These are phyloP conservation scores for Cucumis melo DNA, from an alignment of 306 rosid species.

Conservation along the genomic window DNA sequence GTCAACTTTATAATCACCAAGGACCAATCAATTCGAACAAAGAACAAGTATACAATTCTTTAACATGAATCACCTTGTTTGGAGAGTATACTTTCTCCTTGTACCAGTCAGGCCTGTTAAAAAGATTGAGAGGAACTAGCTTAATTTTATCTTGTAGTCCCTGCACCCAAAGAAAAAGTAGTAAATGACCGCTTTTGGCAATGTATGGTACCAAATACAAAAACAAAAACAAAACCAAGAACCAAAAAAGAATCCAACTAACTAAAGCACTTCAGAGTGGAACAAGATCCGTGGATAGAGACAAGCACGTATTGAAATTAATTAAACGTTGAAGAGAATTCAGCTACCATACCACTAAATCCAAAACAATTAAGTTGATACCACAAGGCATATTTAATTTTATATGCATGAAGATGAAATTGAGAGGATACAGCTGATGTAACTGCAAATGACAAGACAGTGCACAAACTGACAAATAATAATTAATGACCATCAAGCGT, in stretches of 20 bases:
- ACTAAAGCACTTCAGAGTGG: neutral
- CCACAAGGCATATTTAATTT: neutral
- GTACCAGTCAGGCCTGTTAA: conserved; percentile 68
- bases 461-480: neutral
- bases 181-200: neutral
- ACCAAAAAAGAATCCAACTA: neutral
- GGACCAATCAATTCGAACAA: neutral
- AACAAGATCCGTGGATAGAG: neutral
- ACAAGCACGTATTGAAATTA: neutral
- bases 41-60: neutral
- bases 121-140: conserved; percentile 49
- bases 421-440: neutral
- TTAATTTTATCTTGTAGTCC: conserved; percentile 60
- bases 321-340: neutral
- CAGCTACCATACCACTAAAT: neutral
- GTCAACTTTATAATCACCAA: neutral
- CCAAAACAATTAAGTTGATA: neutral
- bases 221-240: neutral
- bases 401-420: neutral
- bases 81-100: conserved; percentile 61
- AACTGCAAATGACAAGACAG: neutral
- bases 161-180: conserved; percentile 18
- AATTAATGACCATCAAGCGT: neutral
- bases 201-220: neutral
- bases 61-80: conserved; percentile 31